These are phyloP conservation scores for Alternaria ventricosa DNA, from an alignment of 2,329 filamentous ascomycete genomes.

Conservation along the genomic window DNA sequence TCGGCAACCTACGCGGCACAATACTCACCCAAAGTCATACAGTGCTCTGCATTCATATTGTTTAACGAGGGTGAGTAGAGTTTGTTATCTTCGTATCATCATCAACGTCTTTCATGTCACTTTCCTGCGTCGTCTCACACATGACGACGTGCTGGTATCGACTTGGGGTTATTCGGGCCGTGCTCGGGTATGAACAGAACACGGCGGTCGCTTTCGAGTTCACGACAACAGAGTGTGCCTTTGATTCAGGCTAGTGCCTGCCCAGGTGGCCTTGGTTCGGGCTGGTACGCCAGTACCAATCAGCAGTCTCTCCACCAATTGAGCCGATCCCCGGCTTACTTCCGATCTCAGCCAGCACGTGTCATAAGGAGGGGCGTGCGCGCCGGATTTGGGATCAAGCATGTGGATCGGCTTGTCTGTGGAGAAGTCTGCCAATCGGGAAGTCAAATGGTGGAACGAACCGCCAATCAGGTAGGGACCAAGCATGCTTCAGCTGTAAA, in stretches of 20 bases:
- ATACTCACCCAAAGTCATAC: background rate
- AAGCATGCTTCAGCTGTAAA: background rate
- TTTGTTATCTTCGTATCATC: background rate
- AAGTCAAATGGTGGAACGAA: background rate
- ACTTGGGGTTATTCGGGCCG: background rate
- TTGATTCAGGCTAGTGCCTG: background rate
- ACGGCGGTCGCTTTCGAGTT: background rate
- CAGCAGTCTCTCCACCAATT: background rate
- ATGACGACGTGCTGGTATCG: background rate
- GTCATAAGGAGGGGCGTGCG: fast-evolving
- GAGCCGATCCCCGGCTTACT: background rate
- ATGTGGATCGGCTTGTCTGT: background rate
- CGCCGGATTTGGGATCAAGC: background rate
- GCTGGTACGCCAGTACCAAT: background rate
- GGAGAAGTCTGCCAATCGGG: background rate
- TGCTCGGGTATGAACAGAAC: background rate
- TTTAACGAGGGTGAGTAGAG: background rate
- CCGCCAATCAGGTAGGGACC: background rate
- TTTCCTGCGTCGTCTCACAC: background rate
- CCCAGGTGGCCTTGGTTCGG: background rate
- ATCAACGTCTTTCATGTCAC: background rate
- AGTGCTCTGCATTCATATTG: background rate
- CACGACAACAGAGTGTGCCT: background rate
- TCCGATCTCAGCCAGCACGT: background rate
- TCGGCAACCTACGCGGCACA: background rate